Conservation (phyloP, 495 filamentous ascomycete genomes). For the Lentithecium fluviatile region DNA sequence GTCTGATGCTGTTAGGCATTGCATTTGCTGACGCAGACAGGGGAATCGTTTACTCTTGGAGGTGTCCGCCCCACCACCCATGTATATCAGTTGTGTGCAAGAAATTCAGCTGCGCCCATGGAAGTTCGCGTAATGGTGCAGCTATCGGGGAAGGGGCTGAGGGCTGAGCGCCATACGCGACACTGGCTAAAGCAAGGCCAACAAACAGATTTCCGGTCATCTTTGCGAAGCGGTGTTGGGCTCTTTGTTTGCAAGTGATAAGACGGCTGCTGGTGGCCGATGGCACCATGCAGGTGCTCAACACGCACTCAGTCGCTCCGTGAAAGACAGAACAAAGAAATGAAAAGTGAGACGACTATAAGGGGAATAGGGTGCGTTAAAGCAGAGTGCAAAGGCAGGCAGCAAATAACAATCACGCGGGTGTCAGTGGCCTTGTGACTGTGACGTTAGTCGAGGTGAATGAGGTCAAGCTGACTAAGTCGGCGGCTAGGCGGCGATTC, state of each 20-base stretch:
- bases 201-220: constrained; percentile 27
- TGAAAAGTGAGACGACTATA: too few species aligned
- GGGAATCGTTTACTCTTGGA: constrained; percentile 66
- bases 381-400: background rate
- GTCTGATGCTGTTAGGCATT: constrained; percentile 34
- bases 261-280: background rate
- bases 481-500: background rate
- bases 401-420: background rate
- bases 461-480: background rate
- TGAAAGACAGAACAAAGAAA: too few species aligned
- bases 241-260: background rate
- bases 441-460: background rate
- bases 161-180: constrained; percentile 60
- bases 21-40: background rate
- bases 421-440: background rate
- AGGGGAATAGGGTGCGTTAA: too few species aligned
- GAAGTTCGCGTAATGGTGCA: constrained; percentile 76
- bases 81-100: constrained; percentile 93
- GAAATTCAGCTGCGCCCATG: constrained; percentile 92
- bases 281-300: background rate
- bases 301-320: background rate
- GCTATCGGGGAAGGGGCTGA: constrained; percentile 73
- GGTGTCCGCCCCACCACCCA: constrained; percentile 92
- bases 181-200: constrained; percentile 41
- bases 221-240: background rate